Evolutionary conservation across 192 early-diverging fungal genomes (phyloP).

Genomic region (Diversispora epigaea): DNA sequence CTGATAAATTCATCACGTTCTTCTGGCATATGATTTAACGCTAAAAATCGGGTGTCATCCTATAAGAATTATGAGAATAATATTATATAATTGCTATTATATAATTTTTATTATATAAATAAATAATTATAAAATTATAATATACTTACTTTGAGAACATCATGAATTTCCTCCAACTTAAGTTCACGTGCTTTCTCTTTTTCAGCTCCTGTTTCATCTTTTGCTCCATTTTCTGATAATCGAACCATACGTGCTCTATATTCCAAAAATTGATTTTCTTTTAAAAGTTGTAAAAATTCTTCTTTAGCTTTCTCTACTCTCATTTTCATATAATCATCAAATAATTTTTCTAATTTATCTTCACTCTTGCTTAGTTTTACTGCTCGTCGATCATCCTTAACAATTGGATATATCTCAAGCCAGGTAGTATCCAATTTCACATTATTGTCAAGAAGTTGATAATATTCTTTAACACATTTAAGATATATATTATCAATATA

Average conservation of each 20-base stretch:
- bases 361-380: slow-evolving; percentile 36
- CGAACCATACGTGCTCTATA: slow-evolving; percentile 54
- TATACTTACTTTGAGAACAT: slow-evolving; percentile 49
- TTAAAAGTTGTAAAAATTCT: slow-evolving; percentile 43
- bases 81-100: background rate
- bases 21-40: slow-evolving; percentile 39
- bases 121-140: background rate
- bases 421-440: slow-evolving; percentile 49
- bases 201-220: slow-evolving; percentile 39
- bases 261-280: slow-evolving; percentile 55
- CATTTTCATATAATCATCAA: slow-evolving; percentile 38
- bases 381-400: slow-evolving; percentile 44
- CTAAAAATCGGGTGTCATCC: slow-evolving; percentile 56
- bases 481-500: slow-evolving; percentile 42
- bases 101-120: slow-evolving; percentile 1
- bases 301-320: slow-evolving; percentile 39
- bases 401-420: slow-evolving; percentile 35
- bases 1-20: slow-evolving; percentile 47
- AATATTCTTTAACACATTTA: slow-evolving; percentile 45
- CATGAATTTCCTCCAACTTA: slow-evolving; percentile 47
- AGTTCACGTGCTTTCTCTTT: slow-evolving; percentile 23
- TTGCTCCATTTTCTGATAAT: slow-evolving; percentile 46
- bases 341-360: slow-evolving; percentile 36
- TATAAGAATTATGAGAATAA: slow-evolving; percentile 23
- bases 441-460: slow-evolving; percentile 41